Evolutionary conservation across 1,139 yeast genomes (phyloP), one percentile per base, ranked within the genome.

Genomic region (Arxiozyma slooffiae): DNA sequence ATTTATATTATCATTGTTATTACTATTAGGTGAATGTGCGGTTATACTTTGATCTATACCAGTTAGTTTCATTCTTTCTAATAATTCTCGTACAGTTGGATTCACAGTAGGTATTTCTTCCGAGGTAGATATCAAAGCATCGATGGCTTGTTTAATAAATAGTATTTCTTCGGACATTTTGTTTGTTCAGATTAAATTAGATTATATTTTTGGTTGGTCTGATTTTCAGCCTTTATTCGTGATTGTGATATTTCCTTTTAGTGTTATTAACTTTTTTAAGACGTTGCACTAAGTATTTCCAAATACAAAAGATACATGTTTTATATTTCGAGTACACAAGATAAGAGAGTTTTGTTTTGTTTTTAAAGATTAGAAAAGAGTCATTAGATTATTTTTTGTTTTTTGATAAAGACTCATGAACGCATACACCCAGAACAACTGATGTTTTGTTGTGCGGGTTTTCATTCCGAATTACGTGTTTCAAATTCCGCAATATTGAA

Each of bases 81-180:
- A 47, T 38, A 64, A 52, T 50, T 63, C 67, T 47, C 55, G 51
- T 44, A 64, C 62, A 3, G 64, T 60, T 2, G 67, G 68, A 47
- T 64, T 65, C 20, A 61, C 52, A 44, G 53, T 57, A n/a, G 57
- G 55, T 21, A 56, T 51, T 41, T 61, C 56, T 37, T 57, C 44
- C 18, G 63, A 53, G 9, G 63, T 57, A 30, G 60, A 60, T 24
- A 58, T 58, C 16, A 64, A 55, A n/a, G 68, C 67, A 45, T 64
- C 68, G 16, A 64, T 61, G 23, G 68, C 68, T 47, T 58, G 59
- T 44, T 57, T 56, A 47, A 61, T 60, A 52, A 64, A 64, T 3
- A 55, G 40, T 16, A 58, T 54, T 42, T 60, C 65, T 47, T 62
- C 67, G 23, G 55, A 55, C 66, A 62, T 62, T 8, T 14, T 44